These are phyloP conservation scores for Straminergon stramineum DNA, from an alignment of 225 moss, liverwort and hornwort species.

Conservation along the genomic window DNA sequence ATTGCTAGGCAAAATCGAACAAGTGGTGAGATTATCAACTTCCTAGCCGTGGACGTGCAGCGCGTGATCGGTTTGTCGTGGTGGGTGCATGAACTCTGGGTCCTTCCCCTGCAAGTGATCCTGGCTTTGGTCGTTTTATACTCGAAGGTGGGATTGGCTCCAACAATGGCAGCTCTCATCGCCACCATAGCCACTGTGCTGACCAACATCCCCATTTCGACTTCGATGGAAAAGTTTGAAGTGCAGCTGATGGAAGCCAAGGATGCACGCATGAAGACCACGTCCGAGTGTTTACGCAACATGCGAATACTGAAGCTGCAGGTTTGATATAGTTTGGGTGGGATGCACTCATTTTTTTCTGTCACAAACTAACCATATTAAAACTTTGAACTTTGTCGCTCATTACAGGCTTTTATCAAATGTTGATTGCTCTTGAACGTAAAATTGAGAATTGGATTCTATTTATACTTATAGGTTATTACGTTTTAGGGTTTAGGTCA, in stretches of 20 bases:
- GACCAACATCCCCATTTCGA: constrained; percentile 37
- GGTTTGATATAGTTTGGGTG: neutral
- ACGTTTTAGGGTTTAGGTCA: neutral
- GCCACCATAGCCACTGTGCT: constrained; percentile 35
- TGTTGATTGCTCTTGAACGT: neutral
- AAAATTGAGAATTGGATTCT: neutral
- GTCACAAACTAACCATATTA: neutral
- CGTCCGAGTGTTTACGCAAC: constrained; percentile 44
- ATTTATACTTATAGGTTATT: neutral
- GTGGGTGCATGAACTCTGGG: constrained; percentile 52
- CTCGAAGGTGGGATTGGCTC: constrained; percentile 38
- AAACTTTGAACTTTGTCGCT: neutral
- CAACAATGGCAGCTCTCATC: constrained; percentile 19
- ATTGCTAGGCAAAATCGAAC: constrained; percentile 39
- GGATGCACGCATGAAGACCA: constrained; percentile 66
- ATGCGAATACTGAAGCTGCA: constrained; percentile 44
- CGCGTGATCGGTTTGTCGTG: constrained; percentile 25
- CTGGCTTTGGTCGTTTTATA: constrained; percentile 51
- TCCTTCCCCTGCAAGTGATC: constrained; percentile 50
- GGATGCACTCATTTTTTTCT: neutral
- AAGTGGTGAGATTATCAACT: constrained; percentile 67
- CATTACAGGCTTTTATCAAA: neutral
- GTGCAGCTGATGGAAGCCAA: constrained; percentile 63
- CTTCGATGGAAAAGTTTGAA: constrained; percentile 26
- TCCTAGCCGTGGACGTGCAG: constrained; percentile 52